Evolutionary conservation across 495 filamentous ascomycete species (phyloP), one percentile per base, ranked within the genome.

Genomic region (Penicillium arizonense): DNA sequence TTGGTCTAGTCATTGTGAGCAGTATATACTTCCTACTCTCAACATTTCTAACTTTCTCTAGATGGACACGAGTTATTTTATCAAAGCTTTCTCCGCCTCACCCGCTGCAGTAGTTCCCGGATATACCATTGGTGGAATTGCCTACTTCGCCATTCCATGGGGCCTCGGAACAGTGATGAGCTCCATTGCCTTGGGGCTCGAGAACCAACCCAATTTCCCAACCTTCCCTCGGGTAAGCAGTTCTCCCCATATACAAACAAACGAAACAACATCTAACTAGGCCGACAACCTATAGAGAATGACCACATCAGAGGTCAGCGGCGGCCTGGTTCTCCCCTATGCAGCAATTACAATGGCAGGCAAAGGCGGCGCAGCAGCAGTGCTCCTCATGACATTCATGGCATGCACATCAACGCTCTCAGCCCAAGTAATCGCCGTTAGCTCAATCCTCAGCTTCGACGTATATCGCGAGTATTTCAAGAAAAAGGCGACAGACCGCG

Each of bases 31-130:
- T 44, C n/a, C 11, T 42, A 5, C 13, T 16, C 26, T 10, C 28
- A 30, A 14, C 12, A 23, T 7, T 14, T 41, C 58, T 65, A 41
- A 65, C 43, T 0, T 16, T 4, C 6, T 2, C 12, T 40, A 73
- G 61, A 77, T 73, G 72, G 74, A 77, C 46, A 77, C 71, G 0
- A 71, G 68, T 41, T 76, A 75, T 55, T 78, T 73, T 42, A 75
- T 74, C 54, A 78, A 78, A 37, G 68, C 73, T 2, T 76, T 79
- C 52, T 65, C 75, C 0, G 72, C 73, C 4, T 54, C 62, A 14
- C 72, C 71, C 3, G 58, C 58, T 8, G 60, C 68, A 12, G 71
- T 72, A 8, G 68, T 76, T 2, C 73, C 75, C 0, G 73, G 73
- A 26, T 77, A 77, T 38, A 69, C 72, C 13, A 68, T 77, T 34